Base-by-base conservation (phyloP, 2,329 filamentous ascomycete genomes). In the Parasarocladium wereldwijsianum region DNA sequence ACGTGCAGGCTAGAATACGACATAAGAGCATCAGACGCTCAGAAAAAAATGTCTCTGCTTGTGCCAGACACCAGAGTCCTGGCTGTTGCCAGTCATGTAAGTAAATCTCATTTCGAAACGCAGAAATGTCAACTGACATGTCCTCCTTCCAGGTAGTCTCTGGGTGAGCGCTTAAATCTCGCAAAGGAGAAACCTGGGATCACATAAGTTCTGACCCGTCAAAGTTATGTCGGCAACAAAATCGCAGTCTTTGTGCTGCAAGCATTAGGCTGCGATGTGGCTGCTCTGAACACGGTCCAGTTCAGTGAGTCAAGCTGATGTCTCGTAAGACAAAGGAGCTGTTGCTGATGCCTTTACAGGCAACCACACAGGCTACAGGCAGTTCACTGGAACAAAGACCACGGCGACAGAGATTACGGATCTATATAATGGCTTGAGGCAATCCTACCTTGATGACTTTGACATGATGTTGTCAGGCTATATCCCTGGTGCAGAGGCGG, bases 151-250 rank as follows among this genome's bases (percentile, higher is more conserved):
- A 61, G 57, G 57, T 61, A 31, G 57, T 61, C 29, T 61, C 55
- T 29, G 57, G 56, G 56, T 60, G 42, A 40, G 50, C 38, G 6
- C 5, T 5, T n/a, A 24, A 17, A 24, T 13, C 21, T 19, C 12
- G 25, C 21, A 7, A 7, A 14, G 17, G n/a, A 8, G n/a, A 17
- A 26, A 9, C n/a, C 17, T 17, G 4, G 12, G 12, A 18, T 19
- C 31, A 36, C 31, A 34, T 35, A 28, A 31, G 32, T 24, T 5
- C 21, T 17, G 29, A 29, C 21, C 21, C 33, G n/a, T n/a, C n/a
- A n/a, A n/a, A 93, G 90, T 50, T 87, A 94, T 66, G 90, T 98
- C 41, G 90, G 90, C 30, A 98, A 98, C 53, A 93, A 87, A 46
- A 93, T 98, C 64, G 86, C 86, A 24, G 85, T 85, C 2, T 92